Percentiles rank a stretch among this genome's conserved stretches.
Evolutionary conservation across 2,329 filamentous ascomycete species (phyloP).

Genomic region (Pestalotiopsis sp.): DNA sequence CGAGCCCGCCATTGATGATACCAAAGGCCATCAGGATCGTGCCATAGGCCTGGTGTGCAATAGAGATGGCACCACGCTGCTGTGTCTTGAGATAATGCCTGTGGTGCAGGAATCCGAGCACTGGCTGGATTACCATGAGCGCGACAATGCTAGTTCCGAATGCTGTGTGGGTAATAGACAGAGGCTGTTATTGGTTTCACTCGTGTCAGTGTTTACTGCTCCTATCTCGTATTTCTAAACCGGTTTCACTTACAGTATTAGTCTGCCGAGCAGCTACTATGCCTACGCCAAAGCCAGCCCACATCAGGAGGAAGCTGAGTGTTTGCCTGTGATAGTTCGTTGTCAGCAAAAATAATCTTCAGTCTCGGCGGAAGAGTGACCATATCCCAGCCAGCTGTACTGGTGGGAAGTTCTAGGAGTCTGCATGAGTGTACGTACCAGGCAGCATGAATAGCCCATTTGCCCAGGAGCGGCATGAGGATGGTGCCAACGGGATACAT

Average conservation of each 20-base stretch:
- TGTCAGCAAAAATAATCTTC: background rate
- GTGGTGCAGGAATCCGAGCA: conserved; percentile 62
- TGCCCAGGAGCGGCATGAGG: conserved; percentile 60
- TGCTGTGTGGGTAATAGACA: conserved; percentile 52
- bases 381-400: background rate
- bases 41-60: conserved; percentile 65
- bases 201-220: background rate
- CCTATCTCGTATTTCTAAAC: background rate
- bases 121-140: conserved; percentile 58
- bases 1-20: conserved; percentile 65
- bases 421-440: conserved; percentile 26
- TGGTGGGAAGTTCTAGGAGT: background rate
- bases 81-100: conserved; percentile 49
- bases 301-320: conserved; percentile 57
- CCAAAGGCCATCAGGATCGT: conserved; percentile 59
- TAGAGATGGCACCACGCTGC: conserved; percentile 51
- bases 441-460: conserved; percentile 58
- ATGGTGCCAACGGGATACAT: conserved; percentile 63
- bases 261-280: conserved; percentile 42
- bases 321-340: conserved; percentile 40
- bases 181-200: conserved; percentile 44
- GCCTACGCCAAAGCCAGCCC: conserved; percentile 58
- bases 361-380: background rate
- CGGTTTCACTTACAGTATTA: conserved; percentile 24
- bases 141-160: conserved; percentile 57